Evolutionary conservation across 306 rosid species (phyloP).

Genomic region (Sindora glabra): DNA sequence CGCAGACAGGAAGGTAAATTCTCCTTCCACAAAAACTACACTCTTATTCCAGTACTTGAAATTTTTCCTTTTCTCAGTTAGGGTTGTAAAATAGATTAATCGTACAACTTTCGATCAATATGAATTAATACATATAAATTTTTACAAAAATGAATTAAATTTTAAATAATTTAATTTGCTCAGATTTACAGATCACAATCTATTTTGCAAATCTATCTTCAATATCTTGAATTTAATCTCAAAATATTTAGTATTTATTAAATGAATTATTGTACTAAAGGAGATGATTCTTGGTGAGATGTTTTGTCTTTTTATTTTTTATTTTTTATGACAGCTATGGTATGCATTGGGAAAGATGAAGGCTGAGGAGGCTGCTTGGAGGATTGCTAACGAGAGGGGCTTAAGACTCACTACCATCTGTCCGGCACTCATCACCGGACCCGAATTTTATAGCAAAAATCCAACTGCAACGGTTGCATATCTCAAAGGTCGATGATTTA

Average conservation of each 20-base stretch:
- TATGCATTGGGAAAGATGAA: constrained; percentile 74
- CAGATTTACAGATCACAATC: too few relatives aligned
- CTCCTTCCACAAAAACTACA: neutral
- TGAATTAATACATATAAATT: too few relatives aligned
- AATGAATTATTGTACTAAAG: too few relatives aligned
- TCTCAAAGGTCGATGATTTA: constrained; percentile 98
- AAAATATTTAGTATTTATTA: too few relatives aligned
- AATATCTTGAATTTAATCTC: too few relatives aligned
- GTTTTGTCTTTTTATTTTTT: neutral
- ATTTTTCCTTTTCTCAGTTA: too few relatives aligned
- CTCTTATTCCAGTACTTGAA: too few relatives aligned
- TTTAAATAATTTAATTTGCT: too few relatives aligned
- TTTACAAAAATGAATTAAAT: too few relatives aligned
- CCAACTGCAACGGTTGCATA: constrained; percentile 82
- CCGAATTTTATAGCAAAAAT: constrained; percentile 38
- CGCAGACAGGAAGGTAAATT: constrained; percentile 48
- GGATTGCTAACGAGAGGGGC: constrained; percentile 54
- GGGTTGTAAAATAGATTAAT: too few relatives aligned
- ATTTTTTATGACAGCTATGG: constrained; percentile 65
- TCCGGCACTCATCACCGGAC: constrained; percentile 67
- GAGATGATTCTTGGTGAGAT: neutral
- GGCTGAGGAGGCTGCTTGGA: constrained; percentile 87
- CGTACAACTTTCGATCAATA: too few relatives aligned
- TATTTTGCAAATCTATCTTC: too few relatives aligned
- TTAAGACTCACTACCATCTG: constrained; percentile 66